Percentiles rank a stretch among this genome's conserved stretches.
These are phyloP conservation scores for Macrotyloma uniflorum DNA, from an alignment of 306 rosid species.

Conservation along the genomic window DNA sequence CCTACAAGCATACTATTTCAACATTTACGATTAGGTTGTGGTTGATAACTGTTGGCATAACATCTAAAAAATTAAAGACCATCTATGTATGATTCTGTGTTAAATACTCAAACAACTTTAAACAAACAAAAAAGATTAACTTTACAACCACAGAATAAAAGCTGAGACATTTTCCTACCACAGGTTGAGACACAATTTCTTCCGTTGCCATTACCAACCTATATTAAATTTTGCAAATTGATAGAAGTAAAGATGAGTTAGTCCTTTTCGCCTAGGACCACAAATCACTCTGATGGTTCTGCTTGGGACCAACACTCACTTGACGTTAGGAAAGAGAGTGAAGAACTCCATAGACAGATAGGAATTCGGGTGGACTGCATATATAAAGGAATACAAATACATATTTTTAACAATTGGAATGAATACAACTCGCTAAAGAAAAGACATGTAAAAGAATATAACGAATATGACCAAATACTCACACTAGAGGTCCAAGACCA, in stretches of 20 bases:
- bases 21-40: neutral
- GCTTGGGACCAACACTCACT: neutral
- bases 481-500: constrained; percentile 4
- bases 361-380: neutral
- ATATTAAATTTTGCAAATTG: neutral
- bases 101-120: too few species aligned
- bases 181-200: neutral
- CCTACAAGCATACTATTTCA: neutral
- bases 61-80: too few species aligned
- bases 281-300: neutral
- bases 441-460: neutral
- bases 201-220: neutral
- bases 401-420: constrained; percentile 6
- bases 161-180: neutral
- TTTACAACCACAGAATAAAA: neutral
- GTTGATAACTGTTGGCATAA: neutral
- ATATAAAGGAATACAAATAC: neutral
- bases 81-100: too few species aligned
- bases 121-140: too few species aligned
- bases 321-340: neutral
- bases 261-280: neutral
- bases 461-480: constrained; percentile 14
- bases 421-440: neutral
- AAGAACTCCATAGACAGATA: neutral
- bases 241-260: neutral